These are phyloP conservation scores for Saprolegnia diclina DNA, from an alignment of 352 stramenopile species.

Conservation along the genomic window DNA sequence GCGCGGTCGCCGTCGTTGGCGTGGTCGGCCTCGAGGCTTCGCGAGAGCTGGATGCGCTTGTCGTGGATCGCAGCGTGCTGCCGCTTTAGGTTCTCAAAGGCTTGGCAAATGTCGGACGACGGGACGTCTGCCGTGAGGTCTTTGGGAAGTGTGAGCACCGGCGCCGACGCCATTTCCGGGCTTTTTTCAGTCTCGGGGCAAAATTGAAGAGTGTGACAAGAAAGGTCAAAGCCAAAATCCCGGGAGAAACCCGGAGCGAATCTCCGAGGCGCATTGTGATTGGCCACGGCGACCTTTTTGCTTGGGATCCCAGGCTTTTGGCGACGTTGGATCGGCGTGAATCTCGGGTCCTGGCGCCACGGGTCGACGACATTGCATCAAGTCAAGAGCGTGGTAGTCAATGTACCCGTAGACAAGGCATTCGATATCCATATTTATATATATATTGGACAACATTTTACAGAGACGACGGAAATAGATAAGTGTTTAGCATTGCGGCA, in stretches of 20 bases:
- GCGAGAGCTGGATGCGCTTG: slow-evolving; percentile 3
- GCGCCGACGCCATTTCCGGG: neutral
- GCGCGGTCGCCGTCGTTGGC: neutral
- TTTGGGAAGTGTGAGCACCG: neutral
- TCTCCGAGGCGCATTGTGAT: neutral
- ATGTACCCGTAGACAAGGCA: no score
- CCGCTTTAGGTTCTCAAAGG: slow-evolving; percentile 16
- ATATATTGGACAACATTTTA: neutral
- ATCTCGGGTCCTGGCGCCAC: neutral
- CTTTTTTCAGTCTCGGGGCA: neutral
- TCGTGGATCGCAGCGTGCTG: slow-evolving; percentile 2
- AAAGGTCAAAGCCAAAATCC: neutral
- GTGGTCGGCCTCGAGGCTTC: neutral
- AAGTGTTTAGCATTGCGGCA: neutral
- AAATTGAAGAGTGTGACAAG: slow-evolving; percentile 1
- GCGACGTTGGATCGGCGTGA: neutral
- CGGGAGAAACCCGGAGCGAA: neutral
- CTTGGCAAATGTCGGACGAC: slow-evolving; percentile 1
- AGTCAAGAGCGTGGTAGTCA: no score
- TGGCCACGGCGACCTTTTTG: neutral
- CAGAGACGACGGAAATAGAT: neutral
- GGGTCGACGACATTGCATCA: neutral
- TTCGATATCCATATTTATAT: neutral
- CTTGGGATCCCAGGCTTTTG: neutral
- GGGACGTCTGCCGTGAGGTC: slow-evolving; percentile 3